A percentile compares a stretch with the other conserved stretches of the same genome.
These are phyloP conservation scores for Rhodamnia argentea DNA, from an alignment of 345 rosid species.

Conservation along the genomic window DNA sequence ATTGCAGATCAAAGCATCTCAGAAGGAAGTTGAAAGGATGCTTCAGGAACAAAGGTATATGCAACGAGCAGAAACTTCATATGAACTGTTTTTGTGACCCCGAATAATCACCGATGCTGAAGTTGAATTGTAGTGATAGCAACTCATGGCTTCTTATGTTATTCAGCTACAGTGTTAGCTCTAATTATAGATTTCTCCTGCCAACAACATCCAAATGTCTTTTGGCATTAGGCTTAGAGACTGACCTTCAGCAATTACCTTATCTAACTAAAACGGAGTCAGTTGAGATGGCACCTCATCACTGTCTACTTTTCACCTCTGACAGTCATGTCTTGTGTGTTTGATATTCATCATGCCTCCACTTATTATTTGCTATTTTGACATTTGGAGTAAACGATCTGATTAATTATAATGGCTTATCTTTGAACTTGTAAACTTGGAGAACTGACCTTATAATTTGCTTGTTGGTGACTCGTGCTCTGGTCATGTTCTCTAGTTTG, in stretches of 20 bases:
- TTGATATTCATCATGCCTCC: background rate
- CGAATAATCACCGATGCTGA: background rate
- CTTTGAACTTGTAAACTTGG: background rate
- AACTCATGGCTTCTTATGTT: background rate
- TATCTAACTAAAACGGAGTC: background rate
- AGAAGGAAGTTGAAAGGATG: constrained; percentile 61
- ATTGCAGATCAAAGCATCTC: constrained; percentile 63
- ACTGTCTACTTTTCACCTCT: background rate
- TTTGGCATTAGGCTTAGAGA: background rate
- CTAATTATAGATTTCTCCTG: background rate
- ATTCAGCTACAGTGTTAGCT: background rate
- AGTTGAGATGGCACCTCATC: background rate
- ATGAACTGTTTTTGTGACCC: background rate
- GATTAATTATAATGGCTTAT: background rate
- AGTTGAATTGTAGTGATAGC: background rate
- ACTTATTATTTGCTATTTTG: background rate
- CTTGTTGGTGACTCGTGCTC: background rate
- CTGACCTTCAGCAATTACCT: background rate
- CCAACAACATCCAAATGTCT: background rate
- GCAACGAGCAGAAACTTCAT: background rate
- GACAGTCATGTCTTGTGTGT: background rate
- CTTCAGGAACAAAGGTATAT: constrained; percentile 70
- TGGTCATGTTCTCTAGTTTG: background rate
- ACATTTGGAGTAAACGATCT: background rate
- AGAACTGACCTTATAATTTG: background rate